phyloP scores from a whole-genome alignment of 129 eudicot species.

The Smallanthus sonchifolius region DNA sequence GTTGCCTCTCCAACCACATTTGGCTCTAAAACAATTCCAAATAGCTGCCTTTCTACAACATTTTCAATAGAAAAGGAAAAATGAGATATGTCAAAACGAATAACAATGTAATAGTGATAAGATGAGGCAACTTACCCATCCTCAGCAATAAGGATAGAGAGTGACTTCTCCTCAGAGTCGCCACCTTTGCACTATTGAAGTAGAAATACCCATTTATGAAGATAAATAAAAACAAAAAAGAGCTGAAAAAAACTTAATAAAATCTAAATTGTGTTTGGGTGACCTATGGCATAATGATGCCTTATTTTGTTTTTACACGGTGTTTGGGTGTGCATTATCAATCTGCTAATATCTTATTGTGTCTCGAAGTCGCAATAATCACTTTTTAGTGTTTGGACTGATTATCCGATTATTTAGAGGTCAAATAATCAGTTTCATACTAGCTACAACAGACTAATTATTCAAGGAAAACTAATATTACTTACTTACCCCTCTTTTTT shows the following conservation, averaged over 20 bases:
- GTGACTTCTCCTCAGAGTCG: conserved; percentile 42
- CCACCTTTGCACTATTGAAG: conserved; percentile 93
- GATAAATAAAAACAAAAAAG: background rate
- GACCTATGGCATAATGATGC: background rate
- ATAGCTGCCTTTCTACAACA: conserved; percentile 45
- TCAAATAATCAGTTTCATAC: background rate
- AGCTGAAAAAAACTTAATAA: background rate
- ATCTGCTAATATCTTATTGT: background rate
- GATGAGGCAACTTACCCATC: conserved; percentile 50
- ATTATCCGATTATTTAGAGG: background rate
- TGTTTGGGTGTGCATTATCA: background rate
- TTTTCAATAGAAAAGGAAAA: background rate
- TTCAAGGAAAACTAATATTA: background rate
- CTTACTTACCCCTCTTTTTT: background rate
- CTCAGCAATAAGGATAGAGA: conserved; percentile 43
- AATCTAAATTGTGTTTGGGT: background rate
- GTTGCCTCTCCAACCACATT: conserved; percentile 74
- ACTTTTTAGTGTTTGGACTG: background rate
- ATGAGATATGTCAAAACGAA: background rate
- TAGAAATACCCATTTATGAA: too few species aligned
- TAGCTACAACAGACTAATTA: background rate
- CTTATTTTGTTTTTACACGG: background rate
- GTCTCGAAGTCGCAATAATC: background rate
- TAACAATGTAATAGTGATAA: background rate
- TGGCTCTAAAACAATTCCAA: conserved; percentile 71